These are phyloP conservation scores for Gloeopeniophorella convolvens DNA, from an alignment of 768 basidiomycete species.

Conservation along the genomic window DNA sequence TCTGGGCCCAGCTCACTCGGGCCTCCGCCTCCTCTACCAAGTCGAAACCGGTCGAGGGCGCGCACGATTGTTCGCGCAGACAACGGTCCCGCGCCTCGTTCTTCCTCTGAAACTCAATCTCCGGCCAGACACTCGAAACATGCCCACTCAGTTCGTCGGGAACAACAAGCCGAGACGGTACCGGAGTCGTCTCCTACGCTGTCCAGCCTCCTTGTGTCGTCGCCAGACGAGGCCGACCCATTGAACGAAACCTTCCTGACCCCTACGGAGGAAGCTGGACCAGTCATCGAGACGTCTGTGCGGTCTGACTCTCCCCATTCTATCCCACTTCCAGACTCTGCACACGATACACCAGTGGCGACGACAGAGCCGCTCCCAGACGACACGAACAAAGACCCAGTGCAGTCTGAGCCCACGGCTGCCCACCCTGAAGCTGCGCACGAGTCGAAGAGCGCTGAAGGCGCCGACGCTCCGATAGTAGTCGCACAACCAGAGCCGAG, in stretches of 20 bases:
- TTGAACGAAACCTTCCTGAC: slow-evolving; percentile 7
- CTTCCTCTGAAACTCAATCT: neutral
- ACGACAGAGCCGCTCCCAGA: neutral
- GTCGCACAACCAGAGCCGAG: no score
- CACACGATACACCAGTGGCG: slow-evolving; percentile 26
- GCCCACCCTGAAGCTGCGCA: neutral
- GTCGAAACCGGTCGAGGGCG: slow-evolving; percentile 13
- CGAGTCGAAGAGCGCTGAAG: neutral
- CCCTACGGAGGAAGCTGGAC: slow-evolving; percentile 8
- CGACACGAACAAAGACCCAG: neutral
- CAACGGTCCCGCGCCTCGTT: neutral
- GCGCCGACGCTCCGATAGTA: neutral
- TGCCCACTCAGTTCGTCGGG: neutral
- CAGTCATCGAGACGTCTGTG: neutral
- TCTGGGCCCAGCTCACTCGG: slow-evolving; percentile 9
- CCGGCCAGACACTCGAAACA: neutral
- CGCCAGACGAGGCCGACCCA: slow-evolving; percentile 2
- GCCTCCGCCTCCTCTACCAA: slow-evolving; percentile 17
- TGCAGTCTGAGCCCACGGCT: neutral
- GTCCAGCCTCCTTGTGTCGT: slow-evolving; percentile 10
- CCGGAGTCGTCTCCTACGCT: slow-evolving; percentile 11
- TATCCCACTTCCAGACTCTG: slow-evolving; percentile 23
- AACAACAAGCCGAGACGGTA: neutral
- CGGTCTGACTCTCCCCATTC: slow-evolving; percentile 22
- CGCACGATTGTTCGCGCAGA: neutral